Evolutionary conservation across 2,329 filamentous ascomycete genomes (phyloP).

Genomic region (Teratosphaeria destructans): DNA sequence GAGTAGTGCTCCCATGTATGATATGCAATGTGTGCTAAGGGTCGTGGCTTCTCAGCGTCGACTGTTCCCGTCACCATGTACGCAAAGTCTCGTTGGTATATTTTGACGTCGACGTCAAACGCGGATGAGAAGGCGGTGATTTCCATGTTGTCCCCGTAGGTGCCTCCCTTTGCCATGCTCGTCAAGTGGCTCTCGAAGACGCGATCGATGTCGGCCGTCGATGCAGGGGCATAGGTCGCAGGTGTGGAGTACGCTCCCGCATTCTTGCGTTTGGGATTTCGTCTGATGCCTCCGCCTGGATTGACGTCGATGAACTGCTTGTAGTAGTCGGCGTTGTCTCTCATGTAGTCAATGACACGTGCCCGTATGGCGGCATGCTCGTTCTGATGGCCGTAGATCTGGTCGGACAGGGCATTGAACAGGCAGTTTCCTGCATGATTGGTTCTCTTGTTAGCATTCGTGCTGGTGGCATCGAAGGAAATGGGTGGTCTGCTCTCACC

Average conservation of each 20-base stretch:
- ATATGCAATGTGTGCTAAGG: slow-evolving; percentile 37
- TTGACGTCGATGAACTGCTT: slow-evolving; percentile 52
- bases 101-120: slow-evolving; percentile 51
- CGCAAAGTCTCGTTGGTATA: slow-evolving; percentile 47
- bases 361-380: slow-evolving; percentile 49
- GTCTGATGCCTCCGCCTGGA: slow-evolving; percentile 43
- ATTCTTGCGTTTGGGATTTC: slow-evolving; percentile 50
- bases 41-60: slow-evolving; percentile 14
- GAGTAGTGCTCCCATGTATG: slow-evolving; percentile 58
- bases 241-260: slow-evolving; percentile 37
- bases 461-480: neutral
- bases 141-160: slow-evolving; percentile 58
- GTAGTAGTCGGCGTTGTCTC: slow-evolving; percentile 49
- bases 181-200: slow-evolving; percentile 47
- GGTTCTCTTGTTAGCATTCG: neutral
- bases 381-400: slow-evolving; percentile 52
- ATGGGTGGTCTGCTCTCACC: slow-evolving; percentile 38
- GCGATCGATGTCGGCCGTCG: slow-evolving; percentile 42
- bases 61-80: slow-evolving; percentile 39
- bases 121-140: slow-evolving; percentile 55
- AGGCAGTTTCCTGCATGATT: slow-evolving; percentile 52
- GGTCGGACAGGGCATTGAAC: slow-evolving; percentile 57
- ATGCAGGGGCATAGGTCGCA: slow-evolving; percentile 38
- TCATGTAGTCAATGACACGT: slow-evolving; percentile 52
- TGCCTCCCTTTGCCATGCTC: slow-evolving; percentile 49